phyloP scores from a whole-genome alignment of 2,329 filamentous ascomycete genomes.

The Tolypocladium paradoxum region DNA sequence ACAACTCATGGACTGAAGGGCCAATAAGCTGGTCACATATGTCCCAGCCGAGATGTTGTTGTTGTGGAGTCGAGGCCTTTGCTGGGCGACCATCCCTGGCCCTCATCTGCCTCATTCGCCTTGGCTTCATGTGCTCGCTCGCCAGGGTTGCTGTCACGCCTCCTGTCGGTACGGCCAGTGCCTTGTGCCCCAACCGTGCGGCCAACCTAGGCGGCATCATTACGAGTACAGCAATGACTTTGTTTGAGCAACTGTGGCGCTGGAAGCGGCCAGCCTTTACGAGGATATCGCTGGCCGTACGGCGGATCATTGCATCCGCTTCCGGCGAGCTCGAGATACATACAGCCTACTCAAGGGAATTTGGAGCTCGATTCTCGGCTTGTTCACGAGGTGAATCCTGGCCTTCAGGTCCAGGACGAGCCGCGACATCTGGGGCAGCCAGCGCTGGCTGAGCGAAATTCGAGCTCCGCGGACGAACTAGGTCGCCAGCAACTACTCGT shows the following conservation, averaged over 20 bases:
- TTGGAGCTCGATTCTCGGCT: neutral
- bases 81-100: neutral
- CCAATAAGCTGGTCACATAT: neutral
- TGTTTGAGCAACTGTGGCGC: neutral
- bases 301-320: neutral
- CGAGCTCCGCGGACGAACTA: neutral
- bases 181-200: neutral
- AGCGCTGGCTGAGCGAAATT: neutral
- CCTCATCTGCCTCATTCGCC: neutral
- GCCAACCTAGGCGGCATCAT: neutral
- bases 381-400: neutral
- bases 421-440: neutral
- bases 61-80: neutral
- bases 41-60: neutral
- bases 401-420: neutral
- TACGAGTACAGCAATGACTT: neutral
- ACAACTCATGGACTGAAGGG: slow-evolving; percentile 28
- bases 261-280: neutral
- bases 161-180: neutral
- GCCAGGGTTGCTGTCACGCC: neutral
- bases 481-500: neutral
- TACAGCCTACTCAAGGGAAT: neutral
- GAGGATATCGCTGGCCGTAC: neutral
- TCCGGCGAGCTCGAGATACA: neutral
- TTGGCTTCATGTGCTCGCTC: neutral